Base-by-base conservation (phyloP, 169 alveolate species). In the Plasmodium malariae region DNA sequence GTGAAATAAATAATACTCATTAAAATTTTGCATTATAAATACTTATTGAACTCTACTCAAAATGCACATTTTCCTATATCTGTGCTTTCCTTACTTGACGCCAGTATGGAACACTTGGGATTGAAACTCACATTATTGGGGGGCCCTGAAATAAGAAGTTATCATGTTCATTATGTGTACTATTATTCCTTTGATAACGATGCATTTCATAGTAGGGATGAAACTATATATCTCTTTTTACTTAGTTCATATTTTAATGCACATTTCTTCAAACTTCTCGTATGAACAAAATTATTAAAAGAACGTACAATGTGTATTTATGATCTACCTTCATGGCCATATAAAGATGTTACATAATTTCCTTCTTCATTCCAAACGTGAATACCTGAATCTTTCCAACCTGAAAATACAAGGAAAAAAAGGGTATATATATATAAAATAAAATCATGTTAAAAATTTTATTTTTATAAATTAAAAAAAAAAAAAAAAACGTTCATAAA, bases 321-420 rank as follows among this genome's bases (percentile, higher is more conserved):
- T 57, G 26, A 19, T 45, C 32, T 55, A 78, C 89, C 89, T 68
- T 62, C 89, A 49, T 78, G 89, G 1, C 89, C 89, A 28, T 78
- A 63, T 55, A 78, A 69, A 36, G 71, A 28, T 14, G 89, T 63
- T 57, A 78, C 43, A 69, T 55, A 65, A 24, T 62, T 49, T 78
- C 89, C 89, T 19, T 14, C 49, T 78, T 78, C 89, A 28, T 36
- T 19, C 89, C 89, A 78, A 78, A 78, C 28, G 40, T 78, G 89
- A 63, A 78, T 78, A 6, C 89, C 89, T 26, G 14, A 26, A 68
- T 78, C 89, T 34, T 34, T 78, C 67, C 89, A 62, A 24, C 89
- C 89, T 78, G 51, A 74, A 59, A 19, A 24, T 3, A 28, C 14
- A 54, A 37, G 69, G 28, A 54, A 40, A 54, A 54, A 54, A 37